Percentiles rank a stretch among this genome's conserved stretches.
These are phyloP conservation scores for Stropharia rugosoannulata DNA, from an alignment of 768 basidiomycete genomes.

Conservation along the genomic window DNA sequence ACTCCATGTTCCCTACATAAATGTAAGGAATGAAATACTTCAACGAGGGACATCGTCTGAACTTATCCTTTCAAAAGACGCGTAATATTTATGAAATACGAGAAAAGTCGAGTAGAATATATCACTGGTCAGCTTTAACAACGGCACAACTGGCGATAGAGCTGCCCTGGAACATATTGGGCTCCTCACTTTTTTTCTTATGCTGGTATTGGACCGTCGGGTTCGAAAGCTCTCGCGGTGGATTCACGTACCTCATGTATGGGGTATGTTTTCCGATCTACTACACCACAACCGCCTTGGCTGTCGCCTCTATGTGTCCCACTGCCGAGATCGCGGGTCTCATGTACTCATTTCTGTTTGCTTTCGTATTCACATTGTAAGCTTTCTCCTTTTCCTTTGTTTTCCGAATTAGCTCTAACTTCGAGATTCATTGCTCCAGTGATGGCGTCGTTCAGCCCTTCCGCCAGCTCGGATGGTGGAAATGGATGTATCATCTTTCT, in stretches of 20 bases:
- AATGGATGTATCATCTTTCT: slow-evolving; percentile 65
- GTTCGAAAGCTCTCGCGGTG: slow-evolving; percentile 50
- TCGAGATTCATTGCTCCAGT: slow-evolving; percentile 24
- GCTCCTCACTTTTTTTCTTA: slow-evolving; percentile 60
- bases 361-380: slow-evolving; percentile 65
- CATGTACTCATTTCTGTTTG: slow-evolving; percentile 57
- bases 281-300: slow-evolving; percentile 62
- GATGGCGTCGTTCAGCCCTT: slow-evolving; percentile 71
- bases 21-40: slow-evolving; percentile 15
- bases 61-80: slow-evolving; percentile 23
- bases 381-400: slow-evolving; percentile 18
- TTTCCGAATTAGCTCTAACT: slow-evolving; percentile 2
- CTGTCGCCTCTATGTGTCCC: slow-evolving; percentile 60
- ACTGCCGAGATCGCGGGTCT: slow-evolving; percentile 60
- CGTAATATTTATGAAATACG: slow-evolving; percentile 69
- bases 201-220: slow-evolving; percentile 79
- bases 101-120: slow-evolving; percentile 64
- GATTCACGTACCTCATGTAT: slow-evolving; percentile 56
- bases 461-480: slow-evolving; percentile 63
- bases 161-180: slow-evolving; percentile 64
- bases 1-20: slow-evolving; percentile 61
- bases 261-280: slow-evolving; percentile 61
- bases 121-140: slow-evolving; percentile 60
- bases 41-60: not conserved
- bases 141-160: slow-evolving; percentile 57